Base-by-base conservation (phyloP, 192 early-diverging fungal genomes). In the Coemansia sp. region DNA sequence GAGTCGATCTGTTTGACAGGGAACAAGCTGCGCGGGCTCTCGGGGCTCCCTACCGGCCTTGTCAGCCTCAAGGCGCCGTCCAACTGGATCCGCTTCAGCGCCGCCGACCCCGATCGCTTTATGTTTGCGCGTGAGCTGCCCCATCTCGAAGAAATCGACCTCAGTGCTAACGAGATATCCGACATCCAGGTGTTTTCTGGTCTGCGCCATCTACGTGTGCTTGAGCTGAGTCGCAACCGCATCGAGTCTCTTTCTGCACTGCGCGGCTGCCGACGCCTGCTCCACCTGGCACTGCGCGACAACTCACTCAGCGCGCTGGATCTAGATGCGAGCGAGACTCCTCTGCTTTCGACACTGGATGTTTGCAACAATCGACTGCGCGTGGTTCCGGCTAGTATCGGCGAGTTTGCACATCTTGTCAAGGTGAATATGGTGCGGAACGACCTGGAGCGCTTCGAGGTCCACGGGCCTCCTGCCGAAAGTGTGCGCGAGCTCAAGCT, bases 41-140 rank as follows among this genome's bases (percentile, higher is more conserved):
- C 68, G 4, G 80, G 80, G 5, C 58, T 82, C 18, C 80, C 80
- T 7, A 70, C 55, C 6, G 75, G 75, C 16, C 62, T 77, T 36
- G 80, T 82, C 41, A 70, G 70, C 41, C 58, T 82, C 15, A 63
- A 65, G 6, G 80, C 75, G 26, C 64, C 80, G 46, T 73, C 80
- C 8, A 82, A 82, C 68, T 82, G 80, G 80, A 77, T 82, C 57
- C 61, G 71, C 22, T 82, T 77, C 26, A 71, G 68, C 62, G 21
- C 62, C 5, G 21, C 51, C 18, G 80, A 82, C 39, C 32, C 51
- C 0, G 62, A 62, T 6, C 39, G 57, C 49, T 77, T 82, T 40
- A 65, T 52, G 37, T 76, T 77, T 82, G 74, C 80, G 12, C 71
- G 72, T 36, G 75, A 82, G 71, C 68, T 82, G 68, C 80, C 80